Percentiles rank a stretch among this genome's conserved stretches.
phyloP scores from a whole-genome alignment of 2,329 filamentous ascomycete genomes.

The Knufia fluminis region DNA sequence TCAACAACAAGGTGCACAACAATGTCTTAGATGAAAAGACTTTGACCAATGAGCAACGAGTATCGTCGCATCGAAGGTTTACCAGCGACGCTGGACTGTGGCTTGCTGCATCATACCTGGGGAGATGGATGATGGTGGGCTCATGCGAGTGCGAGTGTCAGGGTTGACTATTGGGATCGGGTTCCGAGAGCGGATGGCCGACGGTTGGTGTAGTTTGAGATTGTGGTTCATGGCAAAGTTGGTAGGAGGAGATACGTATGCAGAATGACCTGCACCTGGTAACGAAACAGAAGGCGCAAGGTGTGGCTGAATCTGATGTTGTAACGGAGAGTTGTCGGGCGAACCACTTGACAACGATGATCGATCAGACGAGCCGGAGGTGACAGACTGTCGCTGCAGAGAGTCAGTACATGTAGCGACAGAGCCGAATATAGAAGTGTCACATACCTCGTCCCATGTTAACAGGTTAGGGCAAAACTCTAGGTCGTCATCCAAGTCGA shows the following conservation, averaged over 20 bases:
- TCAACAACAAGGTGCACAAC: constrained; percentile 17
- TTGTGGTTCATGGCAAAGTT: constrained; percentile 60
- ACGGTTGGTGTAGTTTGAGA: constrained; percentile 83
- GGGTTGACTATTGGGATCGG: constrained; percentile 98
- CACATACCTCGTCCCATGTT: constrained; percentile 79
- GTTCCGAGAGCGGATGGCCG: constrained; percentile 67
- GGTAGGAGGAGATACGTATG: constrained; percentile 48
- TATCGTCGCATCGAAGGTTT: constrained; percentile 14
- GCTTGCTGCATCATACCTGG: constrained; percentile 56
- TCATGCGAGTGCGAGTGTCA: constrained; percentile 78
- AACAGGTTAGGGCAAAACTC: constrained; percentile 89
- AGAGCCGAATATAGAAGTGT: constrained; percentile 13
- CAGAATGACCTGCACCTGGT: constrained; percentile 48
- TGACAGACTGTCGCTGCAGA: constrained; percentile 74
- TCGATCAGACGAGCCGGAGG: constrained; percentile 80
- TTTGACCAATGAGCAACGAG: constrained; percentile 14
- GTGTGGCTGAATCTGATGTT: constrained; percentile 65
- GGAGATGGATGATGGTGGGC: constrained; percentile 67
- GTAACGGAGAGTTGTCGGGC: constrained; percentile 80
- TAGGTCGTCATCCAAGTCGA: constrained; percentile 91
- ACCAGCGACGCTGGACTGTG: constrained; percentile 27
- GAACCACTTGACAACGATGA: constrained; percentile 93
- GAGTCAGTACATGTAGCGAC: constrained; percentile 21
- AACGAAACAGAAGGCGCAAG: constrained; percentile 66
- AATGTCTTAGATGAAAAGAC: constrained; percentile 15